Evolutionary conservation across 2,329 filamentous ascomycete genomes (phyloP).

Genomic region (Alternaria dauci): DNA sequence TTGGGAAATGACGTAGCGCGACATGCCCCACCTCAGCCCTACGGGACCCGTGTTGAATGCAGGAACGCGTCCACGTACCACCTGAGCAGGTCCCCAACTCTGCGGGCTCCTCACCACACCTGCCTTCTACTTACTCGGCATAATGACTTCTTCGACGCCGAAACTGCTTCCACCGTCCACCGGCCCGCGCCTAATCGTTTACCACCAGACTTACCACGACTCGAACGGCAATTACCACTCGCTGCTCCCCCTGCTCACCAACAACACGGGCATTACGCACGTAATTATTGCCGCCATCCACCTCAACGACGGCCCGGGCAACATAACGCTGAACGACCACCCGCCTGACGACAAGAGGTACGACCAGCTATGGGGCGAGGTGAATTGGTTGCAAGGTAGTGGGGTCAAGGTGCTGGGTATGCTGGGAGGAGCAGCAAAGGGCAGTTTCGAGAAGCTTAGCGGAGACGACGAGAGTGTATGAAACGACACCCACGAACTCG

Average conservation of each 20-base stretch:
- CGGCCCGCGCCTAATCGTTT: constrained; percentile 61
- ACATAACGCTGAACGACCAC: constrained; percentile 83
- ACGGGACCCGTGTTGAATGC: constrained; percentile 13
- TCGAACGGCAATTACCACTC: constrained; percentile 65
- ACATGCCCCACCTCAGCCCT: constrained; percentile 43
- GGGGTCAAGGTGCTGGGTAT: constrained; percentile 86
- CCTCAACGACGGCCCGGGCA: constrained; percentile 72
- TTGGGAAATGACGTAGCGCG: constrained; percentile 35
- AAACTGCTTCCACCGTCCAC: constrained; percentile 47
- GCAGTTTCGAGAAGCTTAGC: constrained; percentile 67
- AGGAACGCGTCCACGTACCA: constrained; percentile 22
- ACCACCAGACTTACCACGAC: constrained; percentile 71
- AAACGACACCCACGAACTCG: background rate
- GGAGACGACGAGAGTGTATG: constrained; percentile 46
- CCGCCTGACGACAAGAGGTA: constrained; percentile 72
- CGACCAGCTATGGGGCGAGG: constrained; percentile 79
- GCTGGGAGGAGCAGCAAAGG: constrained; percentile 84
- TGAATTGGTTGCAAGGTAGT: constrained; percentile 72
- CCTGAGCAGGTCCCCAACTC: constrained; percentile 1
- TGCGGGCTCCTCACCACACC: background rate
- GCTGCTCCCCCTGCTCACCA: constrained; percentile 67
- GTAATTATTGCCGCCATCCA: constrained; percentile 88
- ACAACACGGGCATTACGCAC: constrained; percentile 74
- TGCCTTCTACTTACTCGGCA: background rate
- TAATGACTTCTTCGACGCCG: constrained; percentile 41